A percentile compares a stretch with the other conserved stretches of the same genome.
phyloP scores from a whole-genome alignment of 1,139 yeast species.

The Casaregolazyma suthepensis region DNA sequence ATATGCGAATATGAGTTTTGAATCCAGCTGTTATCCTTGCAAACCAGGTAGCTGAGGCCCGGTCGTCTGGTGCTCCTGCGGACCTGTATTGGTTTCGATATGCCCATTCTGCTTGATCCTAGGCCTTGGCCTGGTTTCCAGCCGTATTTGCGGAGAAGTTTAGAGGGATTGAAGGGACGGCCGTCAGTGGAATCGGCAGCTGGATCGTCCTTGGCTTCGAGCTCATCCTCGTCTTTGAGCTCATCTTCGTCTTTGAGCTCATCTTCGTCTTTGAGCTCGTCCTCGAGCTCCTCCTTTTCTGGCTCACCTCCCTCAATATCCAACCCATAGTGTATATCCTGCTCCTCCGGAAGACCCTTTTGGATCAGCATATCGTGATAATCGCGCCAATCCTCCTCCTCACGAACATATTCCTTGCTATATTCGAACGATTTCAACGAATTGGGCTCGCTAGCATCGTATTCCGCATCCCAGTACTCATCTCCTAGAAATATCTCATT shows the following conservation, averaged over 20 bases:
- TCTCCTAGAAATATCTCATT: background rate
- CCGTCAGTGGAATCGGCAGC: constrained; percentile 12
- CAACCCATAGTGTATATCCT: constrained; percentile 9
- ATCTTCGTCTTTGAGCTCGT: constrained; percentile 15
- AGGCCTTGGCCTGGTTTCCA: constrained; percentile 20
- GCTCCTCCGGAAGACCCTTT: constrained; percentile 11
- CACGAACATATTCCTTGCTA: constrained; percentile 15
- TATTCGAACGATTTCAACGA: constrained; percentile 11
- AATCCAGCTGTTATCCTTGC: constrained; percentile 12
- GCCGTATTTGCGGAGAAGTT: constrained; percentile 22
- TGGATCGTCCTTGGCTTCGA: constrained; percentile 14
- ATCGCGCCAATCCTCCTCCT: constrained; percentile 18
- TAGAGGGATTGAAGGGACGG: background rate
- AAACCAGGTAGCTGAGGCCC: constrained; percentile 19
- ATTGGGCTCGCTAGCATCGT: constrained; percentile 18
- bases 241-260: constrained; percentile 18
- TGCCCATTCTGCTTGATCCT: constrained; percentile 16
- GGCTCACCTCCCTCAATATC: constrained; percentile 19
- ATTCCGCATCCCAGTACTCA: constrained; percentile 17
- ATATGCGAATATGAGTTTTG: background rate
- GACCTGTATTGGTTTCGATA: constrained; percentile 20
- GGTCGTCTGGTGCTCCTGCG: constrained; percentile 14
- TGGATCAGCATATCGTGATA: constrained; percentile 22
- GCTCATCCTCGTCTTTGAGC: constrained; percentile 19
- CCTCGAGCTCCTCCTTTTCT: constrained; percentile 12